Evolutionary conservation across 2,329 filamentous ascomycete species (phyloP).

Genomic region (Aspergillus fumigatus): DNA sequence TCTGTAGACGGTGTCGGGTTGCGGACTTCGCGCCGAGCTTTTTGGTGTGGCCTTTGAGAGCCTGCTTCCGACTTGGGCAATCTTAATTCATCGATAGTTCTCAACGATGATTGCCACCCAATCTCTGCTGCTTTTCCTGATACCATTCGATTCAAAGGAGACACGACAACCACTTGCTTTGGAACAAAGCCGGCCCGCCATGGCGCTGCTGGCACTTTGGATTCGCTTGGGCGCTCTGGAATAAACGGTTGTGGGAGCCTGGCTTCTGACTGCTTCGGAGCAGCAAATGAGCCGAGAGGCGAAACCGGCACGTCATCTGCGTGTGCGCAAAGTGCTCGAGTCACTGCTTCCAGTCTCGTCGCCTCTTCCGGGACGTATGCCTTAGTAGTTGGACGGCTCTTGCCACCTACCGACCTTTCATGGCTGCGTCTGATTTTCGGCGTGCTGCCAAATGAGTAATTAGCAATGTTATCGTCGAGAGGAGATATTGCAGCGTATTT

Average conservation of each 20-base stretch:
- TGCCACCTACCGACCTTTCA: conserved; percentile 27
- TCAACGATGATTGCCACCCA: not conserved
- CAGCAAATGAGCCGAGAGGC: conserved; percentile 1
- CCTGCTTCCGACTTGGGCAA: not conserved
- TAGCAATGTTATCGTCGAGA: conserved; percentile 17
- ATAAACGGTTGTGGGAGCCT: not conserved
- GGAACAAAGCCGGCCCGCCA: conserved; percentile 11
- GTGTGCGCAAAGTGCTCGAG: conserved; percentile 10
- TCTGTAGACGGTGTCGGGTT: not conserved
- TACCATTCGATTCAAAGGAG: conserved; percentile 6
- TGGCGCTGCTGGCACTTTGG: not conserved
- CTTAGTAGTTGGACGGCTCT: conserved; percentile 21
- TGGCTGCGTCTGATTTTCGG: conserved; percentile 16
- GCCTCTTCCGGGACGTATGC: conserved; percentile 19
- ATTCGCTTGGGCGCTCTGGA: conserved; percentile 1
- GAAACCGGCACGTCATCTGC: conserved; percentile 3
- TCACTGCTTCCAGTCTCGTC: conserved; percentile 5
- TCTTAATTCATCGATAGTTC: not conserved
- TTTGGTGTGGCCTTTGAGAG: not conserved
- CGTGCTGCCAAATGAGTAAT: conserved; percentile 11
- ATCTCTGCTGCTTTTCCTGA: conserved; percentile 8
- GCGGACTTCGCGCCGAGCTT: not conserved
- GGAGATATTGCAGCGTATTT: conserved; percentile 14
- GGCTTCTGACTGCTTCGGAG: not conserved
- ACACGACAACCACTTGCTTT: conserved; percentile 11